A percentile compares a stretch with the other conserved stretches of the same genome.
phyloP scores from a whole-genome alignment of 2,329 filamentous ascomycete species.

The Monosporascus sp. region DNA sequence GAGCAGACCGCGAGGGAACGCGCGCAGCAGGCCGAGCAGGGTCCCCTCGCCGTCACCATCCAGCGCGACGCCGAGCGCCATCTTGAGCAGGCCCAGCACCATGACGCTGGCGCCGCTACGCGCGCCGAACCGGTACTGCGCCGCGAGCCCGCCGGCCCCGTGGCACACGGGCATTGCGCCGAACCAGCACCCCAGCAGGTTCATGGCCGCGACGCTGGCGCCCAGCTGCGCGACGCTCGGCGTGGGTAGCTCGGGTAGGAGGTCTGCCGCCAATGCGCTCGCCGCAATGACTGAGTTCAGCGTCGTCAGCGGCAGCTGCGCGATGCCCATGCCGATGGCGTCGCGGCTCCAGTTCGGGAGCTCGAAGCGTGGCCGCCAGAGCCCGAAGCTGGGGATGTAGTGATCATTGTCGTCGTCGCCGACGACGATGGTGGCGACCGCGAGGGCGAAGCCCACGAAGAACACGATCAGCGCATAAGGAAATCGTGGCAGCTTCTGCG shows the following conservation, averaged over 20 bases:
- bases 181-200: slow-evolving; percentile 82
- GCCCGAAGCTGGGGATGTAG: slow-evolving; percentile 44
- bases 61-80: slow-evolving; percentile 69
- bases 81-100: slow-evolving; percentile 69
- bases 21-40: slow-evolving; percentile 63
- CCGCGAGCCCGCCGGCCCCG: slow-evolving; percentile 84
- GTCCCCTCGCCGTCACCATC: slow-evolving; percentile 52
- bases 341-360: slow-evolving; percentile 39
- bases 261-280: slow-evolving; percentile 68
- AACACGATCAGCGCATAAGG: slow-evolving; percentile 78
- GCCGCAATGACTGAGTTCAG: slow-evolving; percentile 92
- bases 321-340: slow-evolving; percentile 60
- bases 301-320: slow-evolving; percentile 84
- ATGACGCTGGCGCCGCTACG: slow-evolving; percentile 81
- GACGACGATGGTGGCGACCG: slow-evolving; percentile 40
- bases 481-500: slow-evolving; percentile 58
- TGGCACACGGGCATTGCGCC: slow-evolving; percentile 95
- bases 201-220: slow-evolving; percentile 77
- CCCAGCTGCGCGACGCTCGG: slow-evolving; percentile 75
- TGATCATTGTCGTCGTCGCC: slow-evolving; percentile 14
- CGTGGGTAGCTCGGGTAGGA: slow-evolving; percentile 62
- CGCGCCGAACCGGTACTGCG: slow-evolving; percentile 86
- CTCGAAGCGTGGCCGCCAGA: slow-evolving; percentile 55
- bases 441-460: slow-evolving; percentile 60
- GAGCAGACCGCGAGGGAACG: slow-evolving; percentile 72